Evolutionary conservation across 129 eudicot species (phyloP).

Genomic region (Pittosporum tobira): DNA sequence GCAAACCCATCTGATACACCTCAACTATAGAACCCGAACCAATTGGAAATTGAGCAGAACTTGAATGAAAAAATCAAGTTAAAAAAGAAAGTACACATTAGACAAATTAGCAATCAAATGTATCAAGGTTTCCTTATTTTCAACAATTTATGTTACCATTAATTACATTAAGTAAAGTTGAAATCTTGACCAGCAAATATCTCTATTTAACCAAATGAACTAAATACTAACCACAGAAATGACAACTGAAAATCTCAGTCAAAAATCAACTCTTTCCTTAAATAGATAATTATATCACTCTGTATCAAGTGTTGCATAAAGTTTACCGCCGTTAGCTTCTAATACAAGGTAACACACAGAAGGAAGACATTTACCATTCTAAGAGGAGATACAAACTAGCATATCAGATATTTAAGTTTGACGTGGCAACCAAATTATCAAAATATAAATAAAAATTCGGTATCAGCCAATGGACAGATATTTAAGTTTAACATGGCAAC

Average conservation of each 20-base stretch:
- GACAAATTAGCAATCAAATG: background rate
- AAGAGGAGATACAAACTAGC: background rate
- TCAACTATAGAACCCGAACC: background rate
- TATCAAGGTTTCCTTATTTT: background rate
- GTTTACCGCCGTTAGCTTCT: background rate
- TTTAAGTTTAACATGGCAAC: background rate
- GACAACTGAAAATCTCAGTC: too few relatives aligned
- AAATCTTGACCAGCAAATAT: background rate
- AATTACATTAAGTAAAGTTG: background rate
- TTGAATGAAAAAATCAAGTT: background rate
- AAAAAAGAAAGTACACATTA: background rate
- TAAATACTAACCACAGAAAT: background rate
- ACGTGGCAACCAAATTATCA: background rate
- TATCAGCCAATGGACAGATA: background rate
- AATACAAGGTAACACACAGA: background rate
- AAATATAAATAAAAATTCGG: background rate
- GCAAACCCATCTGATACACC: conserved; percentile 3
- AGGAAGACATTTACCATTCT: background rate
- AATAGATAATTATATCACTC: too few relatives aligned
- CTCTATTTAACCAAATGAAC: background rate
- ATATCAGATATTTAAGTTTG: background rate
- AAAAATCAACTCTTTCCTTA: too few relatives aligned
- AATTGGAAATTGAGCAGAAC: background rate
- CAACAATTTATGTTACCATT: background rate
- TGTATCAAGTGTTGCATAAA: background rate